Conservation (phyloP, 768 basidiomycete species). For the Naganishia randhawae region DNA sequence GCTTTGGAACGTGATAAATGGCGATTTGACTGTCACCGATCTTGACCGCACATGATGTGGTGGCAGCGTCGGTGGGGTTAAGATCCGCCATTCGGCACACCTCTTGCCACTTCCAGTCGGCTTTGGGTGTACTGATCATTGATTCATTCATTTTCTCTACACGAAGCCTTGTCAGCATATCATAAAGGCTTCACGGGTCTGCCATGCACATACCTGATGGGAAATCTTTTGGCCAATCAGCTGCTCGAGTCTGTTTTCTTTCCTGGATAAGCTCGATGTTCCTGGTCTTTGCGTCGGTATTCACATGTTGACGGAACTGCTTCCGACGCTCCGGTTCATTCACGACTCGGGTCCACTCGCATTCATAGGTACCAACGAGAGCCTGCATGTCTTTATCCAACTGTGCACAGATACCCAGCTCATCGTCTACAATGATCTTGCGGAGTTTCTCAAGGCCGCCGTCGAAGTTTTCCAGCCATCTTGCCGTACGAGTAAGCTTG, state of each 20-base stretch:
- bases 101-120: constrained; percentile 60
- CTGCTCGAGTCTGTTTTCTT: constrained; percentile 63
- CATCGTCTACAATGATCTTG: constrained; percentile 65
- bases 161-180: neutral
- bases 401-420: constrained; percentile 67
- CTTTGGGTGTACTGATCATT: constrained; percentile 54
- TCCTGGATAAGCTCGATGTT: constrained; percentile 59
- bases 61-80: constrained; percentile 54
- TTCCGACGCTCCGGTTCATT: constrained; percentile 56
- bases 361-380: constrained; percentile 64
- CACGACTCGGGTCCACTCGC: constrained; percentile 69
- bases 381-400: constrained; percentile 65
- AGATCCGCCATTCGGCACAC: constrained; percentile 58
- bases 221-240: constrained; percentile 64
- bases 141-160: constrained; percentile 53
- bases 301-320: constrained; percentile 64
- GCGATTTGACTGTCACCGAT: constrained; percentile 59
- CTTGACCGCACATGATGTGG: constrained; percentile 51
- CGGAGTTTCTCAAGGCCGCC: constrained; percentile 66
- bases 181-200: neutral
- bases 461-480: constrained; percentile 69
- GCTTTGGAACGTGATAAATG: constrained; percentile 62
- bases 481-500: constrained; percentile 65
- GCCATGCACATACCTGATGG: constrained; percentile 46
- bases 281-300: constrained; percentile 53